phyloP scores from a whole-genome alignment of 495 filamentous ascomycete genomes.

The Penicillium salamii region DNA sequence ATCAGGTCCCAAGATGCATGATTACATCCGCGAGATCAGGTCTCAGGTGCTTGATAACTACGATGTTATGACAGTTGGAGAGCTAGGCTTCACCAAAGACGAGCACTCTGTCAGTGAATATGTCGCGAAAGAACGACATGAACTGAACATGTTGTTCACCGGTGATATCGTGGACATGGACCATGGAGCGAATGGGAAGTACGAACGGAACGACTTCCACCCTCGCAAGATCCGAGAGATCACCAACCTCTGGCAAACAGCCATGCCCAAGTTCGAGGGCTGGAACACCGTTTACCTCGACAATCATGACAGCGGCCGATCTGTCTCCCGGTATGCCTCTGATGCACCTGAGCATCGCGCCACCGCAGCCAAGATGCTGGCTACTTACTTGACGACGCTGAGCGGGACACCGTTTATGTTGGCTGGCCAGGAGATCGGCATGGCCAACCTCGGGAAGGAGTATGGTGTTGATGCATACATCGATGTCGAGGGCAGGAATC shows the following conservation, averaged over 20 bases:
- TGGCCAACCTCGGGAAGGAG: constrained; percentile 57
- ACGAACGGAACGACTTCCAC: constrained; percentile 28
- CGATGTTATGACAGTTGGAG: constrained; percentile 61
- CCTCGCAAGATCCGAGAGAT: constrained; percentile 26
- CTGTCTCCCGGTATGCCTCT: constrained; percentile 49
- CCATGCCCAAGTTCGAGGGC: constrained; percentile 40
- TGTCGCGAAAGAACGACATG: constrained; percentile 40
- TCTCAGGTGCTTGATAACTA: constrained; percentile 53
- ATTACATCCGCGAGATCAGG: constrained; percentile 42
- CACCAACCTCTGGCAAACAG: constrained; percentile 1
- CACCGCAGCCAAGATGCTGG: constrained; percentile 51
- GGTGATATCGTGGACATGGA: constrained; percentile 45
- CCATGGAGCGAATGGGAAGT: constrained; percentile 28
- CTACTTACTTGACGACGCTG: constrained; percentile 48
- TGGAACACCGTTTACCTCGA: constrained; percentile 49
- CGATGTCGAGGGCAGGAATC: constrained; percentile 58
- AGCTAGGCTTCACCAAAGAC: constrained; percentile 52
- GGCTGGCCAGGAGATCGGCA: constrained; percentile 67
- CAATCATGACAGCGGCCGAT: constrained; percentile 59
- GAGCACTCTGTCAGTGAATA: constrained; percentile 39
- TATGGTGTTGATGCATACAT: constrained; percentile 57
- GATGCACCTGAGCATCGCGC: constrained; percentile 38
- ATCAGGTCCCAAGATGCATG: constrained; percentile 50
- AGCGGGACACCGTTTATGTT: constrained; percentile 62
- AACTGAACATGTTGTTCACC: constrained; percentile 47